phyloP scores from a whole-genome alignment of 495 filamentous ascomycete genomes.

The Amphirosellinia nigrospora region DNA sequence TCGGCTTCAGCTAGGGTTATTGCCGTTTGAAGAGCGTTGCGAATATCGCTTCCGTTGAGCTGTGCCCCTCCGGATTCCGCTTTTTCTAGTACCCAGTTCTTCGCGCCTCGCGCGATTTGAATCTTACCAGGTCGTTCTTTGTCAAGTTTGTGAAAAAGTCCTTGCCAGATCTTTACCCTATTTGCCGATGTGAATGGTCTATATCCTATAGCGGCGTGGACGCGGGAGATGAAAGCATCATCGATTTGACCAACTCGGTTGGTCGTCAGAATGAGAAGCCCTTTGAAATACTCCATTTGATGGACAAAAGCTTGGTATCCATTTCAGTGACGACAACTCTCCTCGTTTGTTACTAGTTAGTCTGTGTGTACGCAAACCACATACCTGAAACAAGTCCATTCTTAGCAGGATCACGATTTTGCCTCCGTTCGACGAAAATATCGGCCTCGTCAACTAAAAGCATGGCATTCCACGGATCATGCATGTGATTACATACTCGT shows the following conservation, averaged over 20 bases:
- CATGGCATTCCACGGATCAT: no score
- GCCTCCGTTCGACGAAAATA: conserved; percentile 40
- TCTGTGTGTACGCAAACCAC: background rate
- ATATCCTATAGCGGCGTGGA: conserved; percentile 57
- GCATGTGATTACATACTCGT: no score
- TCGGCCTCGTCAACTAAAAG: conserved; percentile 48
- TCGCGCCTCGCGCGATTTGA: no score
- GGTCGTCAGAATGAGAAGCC: conserved; percentile 64
- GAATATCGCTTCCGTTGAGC: conserved; percentile 53
- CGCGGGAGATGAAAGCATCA: conserved; percentile 60
- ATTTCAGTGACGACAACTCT: no score
- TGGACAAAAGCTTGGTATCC: conserved; percentile 51
- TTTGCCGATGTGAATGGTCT: conserved; percentile 26
- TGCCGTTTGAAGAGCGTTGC: conserved; percentile 51
- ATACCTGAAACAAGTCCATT: conserved; percentile 40
- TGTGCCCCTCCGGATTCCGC: background rate
- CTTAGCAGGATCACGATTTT: conserved; percentile 32
- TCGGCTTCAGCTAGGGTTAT: conserved; percentile 39
- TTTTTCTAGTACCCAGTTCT: conserved; percentile 6
- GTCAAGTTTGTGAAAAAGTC: no score
- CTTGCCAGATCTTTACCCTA: no score
- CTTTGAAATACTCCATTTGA: conserved; percentile 63
- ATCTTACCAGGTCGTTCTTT: no score
- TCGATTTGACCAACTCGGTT: conserved; percentile 62
- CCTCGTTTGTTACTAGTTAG: background rate